These are phyloP conservation scores for Moniliophthora roreri DNA, from an alignment of 1,284 basidiomycete genomes.

Conservation along the genomic window DNA sequence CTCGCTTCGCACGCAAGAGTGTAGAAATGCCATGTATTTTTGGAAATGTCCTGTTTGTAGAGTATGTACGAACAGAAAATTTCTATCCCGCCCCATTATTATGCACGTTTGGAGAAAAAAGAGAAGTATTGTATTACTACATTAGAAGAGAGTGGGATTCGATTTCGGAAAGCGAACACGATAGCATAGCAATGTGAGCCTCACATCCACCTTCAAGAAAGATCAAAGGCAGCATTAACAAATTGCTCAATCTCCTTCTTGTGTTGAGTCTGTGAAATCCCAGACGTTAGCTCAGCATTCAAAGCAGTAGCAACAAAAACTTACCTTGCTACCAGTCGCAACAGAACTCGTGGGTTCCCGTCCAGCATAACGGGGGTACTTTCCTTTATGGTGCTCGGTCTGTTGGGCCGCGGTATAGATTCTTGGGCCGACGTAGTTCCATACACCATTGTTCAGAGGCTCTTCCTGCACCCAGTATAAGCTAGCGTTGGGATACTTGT, in stretches of 20 bases:
- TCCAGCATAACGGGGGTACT: constrained; percentile 85
- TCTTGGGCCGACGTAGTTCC: constrained; percentile 91
- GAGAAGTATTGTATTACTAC: too few relatives aligned
- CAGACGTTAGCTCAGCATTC: constrained; percentile 3
- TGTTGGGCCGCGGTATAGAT: constrained; percentile 82
- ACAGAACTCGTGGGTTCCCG: constrained; percentile 87
- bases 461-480: constrained; percentile 91
- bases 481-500: constrained; percentile 95
- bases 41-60: too few relatives aligned
- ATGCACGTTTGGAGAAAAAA: too few relatives aligned
- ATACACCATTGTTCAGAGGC: constrained; percentile 91
- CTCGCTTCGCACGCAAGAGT: too few relatives aligned
- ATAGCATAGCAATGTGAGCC: too few relatives aligned
- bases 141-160: too few relatives aligned
- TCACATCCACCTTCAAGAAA: constrained; percentile 19
- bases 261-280: constrained; percentile 57
- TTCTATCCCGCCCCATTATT: too few relatives aligned
- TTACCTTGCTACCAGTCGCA: constrained; percentile 86
- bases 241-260: constrained; percentile 85
- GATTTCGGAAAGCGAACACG: too few relatives aligned
- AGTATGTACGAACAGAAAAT: too few relatives aligned
- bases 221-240: constrained; percentile 56
- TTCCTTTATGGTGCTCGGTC: constrained; percentile 89
- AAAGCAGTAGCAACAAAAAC: constrained; percentile 15
- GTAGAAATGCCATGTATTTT: too few relatives aligned